Percentiles rank a stretch among this genome's conserved stretches.
Conservation (phyloP, 2,329 filamentous ascomycete species). For the Pseudopyricularia cyperi region DNA sequence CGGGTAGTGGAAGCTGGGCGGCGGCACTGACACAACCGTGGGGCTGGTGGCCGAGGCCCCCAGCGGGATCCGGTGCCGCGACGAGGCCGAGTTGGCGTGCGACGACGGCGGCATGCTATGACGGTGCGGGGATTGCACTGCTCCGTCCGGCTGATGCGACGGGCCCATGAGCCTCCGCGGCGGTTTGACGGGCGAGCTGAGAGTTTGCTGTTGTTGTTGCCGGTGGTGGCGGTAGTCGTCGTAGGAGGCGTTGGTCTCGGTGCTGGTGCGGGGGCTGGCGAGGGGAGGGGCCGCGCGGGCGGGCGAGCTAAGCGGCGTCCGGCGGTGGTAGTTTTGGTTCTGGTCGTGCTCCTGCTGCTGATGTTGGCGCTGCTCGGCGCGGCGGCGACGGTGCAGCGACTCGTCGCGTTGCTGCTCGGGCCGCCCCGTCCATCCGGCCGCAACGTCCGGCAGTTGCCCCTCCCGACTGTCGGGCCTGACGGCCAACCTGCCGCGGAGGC, state of each 20-base stretch:
- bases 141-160: background rate
- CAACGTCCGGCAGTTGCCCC: background rate
- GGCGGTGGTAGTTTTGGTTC: background rate
- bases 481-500: background rate
- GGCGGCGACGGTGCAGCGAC: background rate
- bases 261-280: background rate
- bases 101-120: background rate
- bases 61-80: slow-evolving; percentile 1
- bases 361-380: background rate
- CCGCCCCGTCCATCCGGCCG: background rate
- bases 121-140: slow-evolving; percentile 2
- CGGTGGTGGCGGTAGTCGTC: background rate
- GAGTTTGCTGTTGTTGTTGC: too few relatives aligned
- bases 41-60: background rate
- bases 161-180: background rate
- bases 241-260: background rate
- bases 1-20: slow-evolving; percentile 17
- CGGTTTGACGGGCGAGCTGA: background rate
- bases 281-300: background rate
- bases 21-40: slow-evolving; percentile 5
- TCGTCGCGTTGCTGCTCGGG: background rate
- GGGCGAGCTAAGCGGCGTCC: background rate
- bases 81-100: background rate
- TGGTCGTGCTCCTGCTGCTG: background rate
- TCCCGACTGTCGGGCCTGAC: background rate